These are phyloP conservation scores for Sporothrix variecibatus DNA, from an alignment of 2,329 filamentous ascomycete species.

Conservation along the genomic window DNA sequence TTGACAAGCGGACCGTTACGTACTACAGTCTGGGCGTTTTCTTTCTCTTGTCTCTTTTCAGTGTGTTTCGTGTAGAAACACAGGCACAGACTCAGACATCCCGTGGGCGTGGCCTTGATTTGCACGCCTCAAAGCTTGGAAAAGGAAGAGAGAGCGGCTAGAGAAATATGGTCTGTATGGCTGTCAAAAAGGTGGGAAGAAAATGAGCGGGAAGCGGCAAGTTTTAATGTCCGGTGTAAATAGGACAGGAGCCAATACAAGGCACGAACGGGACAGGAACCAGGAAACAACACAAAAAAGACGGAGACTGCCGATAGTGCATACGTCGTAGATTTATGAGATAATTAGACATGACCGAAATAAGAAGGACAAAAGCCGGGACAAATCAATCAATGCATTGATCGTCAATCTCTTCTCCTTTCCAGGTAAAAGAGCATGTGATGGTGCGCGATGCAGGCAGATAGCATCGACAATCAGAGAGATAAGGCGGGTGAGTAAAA, in stretches of 20 bases:
- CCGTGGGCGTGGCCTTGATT: not conserved
- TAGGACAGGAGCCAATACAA: not conserved
- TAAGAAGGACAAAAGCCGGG: not conserved
- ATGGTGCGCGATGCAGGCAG: not conserved
- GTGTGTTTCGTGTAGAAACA: not conserved
- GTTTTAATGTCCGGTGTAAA: not conserved
- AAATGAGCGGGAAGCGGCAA: not conserved
- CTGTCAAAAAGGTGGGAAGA: not conserved
- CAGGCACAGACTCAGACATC: not conserved
- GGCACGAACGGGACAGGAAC: not conserved
- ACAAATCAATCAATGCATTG: not conserved
- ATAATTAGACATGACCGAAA: not conserved
- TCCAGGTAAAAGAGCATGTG: slow-evolving; percentile 12
- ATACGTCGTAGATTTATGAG: not conserved
- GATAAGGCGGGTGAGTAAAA: no score
- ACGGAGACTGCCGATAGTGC: slow-evolving; percentile 3
- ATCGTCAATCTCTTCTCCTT: slow-evolving; percentile 10
- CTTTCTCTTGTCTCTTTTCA: not conserved
- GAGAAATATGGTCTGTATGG: not conserved
- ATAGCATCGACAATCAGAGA: not conserved
- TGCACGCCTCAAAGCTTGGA: not conserved
- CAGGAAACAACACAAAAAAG: not conserved
- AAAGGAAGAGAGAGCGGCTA: not conserved
- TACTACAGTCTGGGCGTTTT: not conserved
- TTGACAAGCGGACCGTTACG: not conserved